A percentile compares a stretch with the other conserved stretches of the same genome.
Conservation (phyloP, 257 asterid genomes). For the Solanum sejunctum region DNA sequence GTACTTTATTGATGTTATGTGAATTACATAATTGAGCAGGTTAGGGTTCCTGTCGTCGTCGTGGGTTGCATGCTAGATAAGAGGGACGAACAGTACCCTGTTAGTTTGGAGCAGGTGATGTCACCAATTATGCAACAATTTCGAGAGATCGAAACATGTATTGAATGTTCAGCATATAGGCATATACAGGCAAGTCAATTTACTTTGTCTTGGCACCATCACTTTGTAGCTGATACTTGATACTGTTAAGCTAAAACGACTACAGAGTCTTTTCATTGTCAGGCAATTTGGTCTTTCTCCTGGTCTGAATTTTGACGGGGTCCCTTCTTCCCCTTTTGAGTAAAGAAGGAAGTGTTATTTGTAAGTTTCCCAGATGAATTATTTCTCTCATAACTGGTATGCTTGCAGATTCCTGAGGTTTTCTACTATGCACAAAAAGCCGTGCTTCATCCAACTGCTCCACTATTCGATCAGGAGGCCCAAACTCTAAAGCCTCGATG, state of each 20-base stretch:
- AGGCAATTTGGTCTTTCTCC: neutral
- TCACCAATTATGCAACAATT: conserved; percentile 96
- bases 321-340: neutral
- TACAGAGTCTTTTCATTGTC: neutral
- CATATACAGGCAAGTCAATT: conserved; percentile 52
- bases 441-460: conserved; percentile 98
- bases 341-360: neutral
- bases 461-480: conserved; percentile 88
- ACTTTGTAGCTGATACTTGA: neutral
- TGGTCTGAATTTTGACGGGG: neutral
- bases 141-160: conserved; percentile 97
- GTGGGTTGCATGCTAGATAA: conserved; percentile 97
- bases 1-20: neutral
- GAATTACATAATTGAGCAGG: conserved; percentile 29
- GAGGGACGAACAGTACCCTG: conserved; percentile 64
- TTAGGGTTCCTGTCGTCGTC: conserved; percentile 87
- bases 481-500: conserved; percentile 86
- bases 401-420: conserved; percentile 73
- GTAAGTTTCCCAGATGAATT: neutral
- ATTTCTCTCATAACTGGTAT: neutral
- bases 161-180: conserved; percentile 81
- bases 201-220: neutral
- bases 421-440: conserved; percentile 92
- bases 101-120: conserved; percentile 91
- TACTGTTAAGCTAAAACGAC: neutral